Base-by-base conservation (phyloP, 208 protist species). In the Crithidia brevicula region DNA sequence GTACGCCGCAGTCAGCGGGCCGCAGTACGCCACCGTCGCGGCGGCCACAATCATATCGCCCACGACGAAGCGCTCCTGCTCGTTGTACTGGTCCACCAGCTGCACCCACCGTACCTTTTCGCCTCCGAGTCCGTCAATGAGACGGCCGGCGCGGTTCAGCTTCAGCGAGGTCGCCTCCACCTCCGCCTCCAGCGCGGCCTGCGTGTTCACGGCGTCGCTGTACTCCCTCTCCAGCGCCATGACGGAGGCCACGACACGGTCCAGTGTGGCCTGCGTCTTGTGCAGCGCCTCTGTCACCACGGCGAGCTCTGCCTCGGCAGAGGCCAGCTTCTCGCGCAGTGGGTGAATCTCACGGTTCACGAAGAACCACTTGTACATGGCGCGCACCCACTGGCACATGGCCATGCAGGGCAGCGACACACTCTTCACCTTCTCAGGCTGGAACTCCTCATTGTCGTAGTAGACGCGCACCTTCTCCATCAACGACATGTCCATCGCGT, bases 351-450 rank as follows among this genome's bases (percentile, higher is more conserved):
- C 85, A 43, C 94, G 95, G 68, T 98, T 96, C 15, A 98, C 97
- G 71, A 97, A 94, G 81, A 99, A 98, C 87, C 98, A 99, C 69
- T 94, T 94, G 83, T 98, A 93, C 97, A 99, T 99, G 61, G 98
- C 97, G 20, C 93, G 92, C 67, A 98, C 97, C 98, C 98, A 99
- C 72, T 94, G 82, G 73, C 98, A 99, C 86, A 99, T 98, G 65
- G 97, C 96, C 78, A 97, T 98, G 79, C 98, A 99, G 31, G 98
- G 98, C 73, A 97, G 86, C 16, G 97, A 99, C 2, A 98, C 97
- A 25, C 91, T 89, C 45, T 86, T 84, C 36, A 98, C 92, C 76
- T 96, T 96, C 38, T 95, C 86, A 5, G 94, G 91, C 58, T 95
- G 88, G 72, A 97, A 97, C 75, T 97, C 88, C 34, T 93, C 85